Conservation (phyloP, 495 filamentous ascomycete species). For the Neurospora intermedia region DNA sequence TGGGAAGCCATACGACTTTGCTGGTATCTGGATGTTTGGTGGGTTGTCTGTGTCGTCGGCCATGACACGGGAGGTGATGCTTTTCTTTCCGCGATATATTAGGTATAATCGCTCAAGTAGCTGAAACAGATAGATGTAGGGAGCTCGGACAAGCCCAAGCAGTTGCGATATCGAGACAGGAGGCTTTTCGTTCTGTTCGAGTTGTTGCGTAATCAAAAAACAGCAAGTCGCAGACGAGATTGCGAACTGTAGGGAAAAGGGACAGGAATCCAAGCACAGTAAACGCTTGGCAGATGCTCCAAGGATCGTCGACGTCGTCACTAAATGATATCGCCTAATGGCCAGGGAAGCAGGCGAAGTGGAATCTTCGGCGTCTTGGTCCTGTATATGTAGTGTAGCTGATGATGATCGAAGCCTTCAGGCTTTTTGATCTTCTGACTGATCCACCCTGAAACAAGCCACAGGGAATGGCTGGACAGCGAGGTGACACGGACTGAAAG, state of each 20-base stretch:
- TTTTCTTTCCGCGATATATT: background rate
- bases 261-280: background rate
- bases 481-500: background rate
- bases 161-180: background rate
- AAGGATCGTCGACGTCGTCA: background rate
- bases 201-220: background rate
- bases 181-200: background rate
- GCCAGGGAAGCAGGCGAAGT: background rate
- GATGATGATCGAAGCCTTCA: background rate
- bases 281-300: background rate
- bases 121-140: background rate
- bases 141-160: background rate
- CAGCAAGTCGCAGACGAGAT: background rate
- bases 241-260: background rate
- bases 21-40: conserved; percentile 14
- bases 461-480: background rate
- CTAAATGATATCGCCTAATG: background rate
- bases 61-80: conserved; percentile 12
- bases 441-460: background rate
- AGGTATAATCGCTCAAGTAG: background rate
- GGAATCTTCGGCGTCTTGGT: background rate
- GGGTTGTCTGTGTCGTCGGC: conserved; percentile 9
- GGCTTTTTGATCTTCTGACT: background rate
- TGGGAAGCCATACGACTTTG: conserved; percentile 34
- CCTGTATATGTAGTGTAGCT: background rate